Conservation (phyloP, 805 yeast species). For the Ogataea allantospora region DNA sequence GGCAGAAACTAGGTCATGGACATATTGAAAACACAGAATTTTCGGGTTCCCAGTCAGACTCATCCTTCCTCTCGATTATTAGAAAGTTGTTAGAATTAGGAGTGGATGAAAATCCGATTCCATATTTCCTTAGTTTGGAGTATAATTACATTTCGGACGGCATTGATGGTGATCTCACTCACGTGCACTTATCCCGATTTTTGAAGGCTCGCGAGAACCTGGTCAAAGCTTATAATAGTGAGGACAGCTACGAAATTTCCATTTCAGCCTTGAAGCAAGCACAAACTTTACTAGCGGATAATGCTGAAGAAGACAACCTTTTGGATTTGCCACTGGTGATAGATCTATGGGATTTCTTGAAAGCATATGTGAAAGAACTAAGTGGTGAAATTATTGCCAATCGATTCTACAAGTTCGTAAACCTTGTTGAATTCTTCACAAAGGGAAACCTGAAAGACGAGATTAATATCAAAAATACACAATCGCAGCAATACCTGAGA, state of each 20-base stretch:
- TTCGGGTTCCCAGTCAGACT: slow-evolving; percentile 15
- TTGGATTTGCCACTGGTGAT: slow-evolving; percentile 52
- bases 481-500: slow-evolving; percentile 33
- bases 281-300: slow-evolving; percentile 22
- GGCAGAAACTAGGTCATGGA: slow-evolving; percentile 44
- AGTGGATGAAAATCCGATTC: slow-evolving; percentile 60
- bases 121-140: slow-evolving; percentile 58
- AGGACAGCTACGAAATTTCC: slow-evolving; percentile 17
- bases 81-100: slow-evolving; percentile 61
- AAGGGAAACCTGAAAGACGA: slow-evolving; percentile 41
- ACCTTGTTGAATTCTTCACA: slow-evolving; percentile 51
- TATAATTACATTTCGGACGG: slow-evolving; percentile 38
- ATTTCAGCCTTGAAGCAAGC: slow-evolving; percentile 29
- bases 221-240: slow-evolving; percentile 32
- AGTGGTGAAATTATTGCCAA: slow-evolving; percentile 33
- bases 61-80: slow-evolving; percentile 41
- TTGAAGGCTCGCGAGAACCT: slow-evolving; percentile 40
- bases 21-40: slow-evolving; percentile 31
- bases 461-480: slow-evolving; percentile 8
- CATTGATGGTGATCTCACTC: slow-evolving; percentile 40
- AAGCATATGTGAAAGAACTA: slow-evolving; percentile 38
- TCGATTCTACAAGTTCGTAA: slow-evolving; percentile 52
- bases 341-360: slow-evolving; percentile 58
- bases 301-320: slow-evolving; percentile 24
- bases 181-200: slow-evolving; percentile 40